Evolutionary conservation across 441 rosid species (phyloP).

Genomic region (Eruca vesicaria): DNA sequence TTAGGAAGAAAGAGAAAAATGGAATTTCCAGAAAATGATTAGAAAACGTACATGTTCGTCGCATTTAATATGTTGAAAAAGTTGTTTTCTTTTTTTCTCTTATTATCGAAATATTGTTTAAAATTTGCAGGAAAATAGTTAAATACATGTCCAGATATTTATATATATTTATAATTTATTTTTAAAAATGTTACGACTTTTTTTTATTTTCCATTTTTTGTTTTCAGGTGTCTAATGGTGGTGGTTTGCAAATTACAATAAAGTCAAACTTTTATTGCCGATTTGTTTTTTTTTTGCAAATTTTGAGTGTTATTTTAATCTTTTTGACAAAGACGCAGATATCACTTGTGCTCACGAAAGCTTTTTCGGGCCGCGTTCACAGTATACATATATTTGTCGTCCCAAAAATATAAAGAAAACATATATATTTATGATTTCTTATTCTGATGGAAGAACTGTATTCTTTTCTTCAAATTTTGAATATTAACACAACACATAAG

Average conservation of each 20-base stretch:
- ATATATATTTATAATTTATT: not conserved
- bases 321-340: not conserved
- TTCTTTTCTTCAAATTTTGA: not conserved
- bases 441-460: not conserved
- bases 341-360: not conserved
- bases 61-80: constrained; percentile 9
- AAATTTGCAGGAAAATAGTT: constrained; percentile 1
- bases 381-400: not conserved
- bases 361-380: not conserved
- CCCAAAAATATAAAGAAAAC: no score
- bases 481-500: not conserved
- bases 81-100: not conserved
- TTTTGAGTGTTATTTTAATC: not conserved
- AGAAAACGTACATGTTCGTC: constrained; percentile 1
- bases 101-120: not conserved
- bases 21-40: constrained; percentile 16
- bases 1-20: constrained; percentile 1
- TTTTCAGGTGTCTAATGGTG: constrained; percentile 24
- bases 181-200: not conserved
- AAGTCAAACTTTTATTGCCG: not conserved
- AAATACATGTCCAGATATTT: not conserved
- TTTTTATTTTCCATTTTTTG: not conserved
- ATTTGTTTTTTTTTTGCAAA: not conserved
- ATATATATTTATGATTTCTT: not conserved
- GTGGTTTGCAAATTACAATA: constrained; percentile 7